Base-by-base conservation (phyloP, 495 filamentous ascomycete genomes). In the Penicillium desertorum region DNA sequence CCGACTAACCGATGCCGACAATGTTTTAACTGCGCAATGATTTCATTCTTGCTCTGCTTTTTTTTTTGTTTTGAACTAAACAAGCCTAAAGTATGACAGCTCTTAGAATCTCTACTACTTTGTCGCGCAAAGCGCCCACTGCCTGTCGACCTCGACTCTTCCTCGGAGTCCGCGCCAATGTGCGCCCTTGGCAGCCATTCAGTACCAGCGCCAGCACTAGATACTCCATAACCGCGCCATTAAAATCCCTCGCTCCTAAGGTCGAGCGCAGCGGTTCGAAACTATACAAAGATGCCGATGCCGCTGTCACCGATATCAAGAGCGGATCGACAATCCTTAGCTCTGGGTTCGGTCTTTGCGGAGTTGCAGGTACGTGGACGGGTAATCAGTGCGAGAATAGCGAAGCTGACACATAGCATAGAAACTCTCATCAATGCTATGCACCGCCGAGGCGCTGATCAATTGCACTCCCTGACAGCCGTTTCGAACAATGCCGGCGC, bases 401-500 rank as follows among this genome's bases (percentile, higher is more conserved):
- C 1, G 17, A 14, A 12, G 19, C 44, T 36, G 19, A 60, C 11
- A 25, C 16, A 30, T 12, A 9, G 11, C 47, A 11, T 59, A 56
- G 90, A 94, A 70, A 94, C 91, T 0, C 75, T 96, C 2, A 94
- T 96, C 66, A 79, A 91, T 62, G 87, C 88, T 52, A 85, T 94
- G 54, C 72, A 85, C 56, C 72, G 84, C 19, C 74, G 88, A 57
- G 84, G 86, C 36, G 80, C 78, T 48, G 83, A 87, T 27, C 79
- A 86, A 42, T 83, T 94, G 64, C 88, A 79, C 8, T 84, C 83
- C 19, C 70, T 96, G 7, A 96, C 91, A 3, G 91, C 89, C 16
- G 87, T 95, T 27, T 95, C 90, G 51, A 96, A 96, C 74, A 96
- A 96, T 67, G 92, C 92, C 42, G 92, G 92, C 57, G 84, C 87